Conservation (phyloP, 2,329 filamentous ascomycete species). For the Aphanocladium album region DNA sequence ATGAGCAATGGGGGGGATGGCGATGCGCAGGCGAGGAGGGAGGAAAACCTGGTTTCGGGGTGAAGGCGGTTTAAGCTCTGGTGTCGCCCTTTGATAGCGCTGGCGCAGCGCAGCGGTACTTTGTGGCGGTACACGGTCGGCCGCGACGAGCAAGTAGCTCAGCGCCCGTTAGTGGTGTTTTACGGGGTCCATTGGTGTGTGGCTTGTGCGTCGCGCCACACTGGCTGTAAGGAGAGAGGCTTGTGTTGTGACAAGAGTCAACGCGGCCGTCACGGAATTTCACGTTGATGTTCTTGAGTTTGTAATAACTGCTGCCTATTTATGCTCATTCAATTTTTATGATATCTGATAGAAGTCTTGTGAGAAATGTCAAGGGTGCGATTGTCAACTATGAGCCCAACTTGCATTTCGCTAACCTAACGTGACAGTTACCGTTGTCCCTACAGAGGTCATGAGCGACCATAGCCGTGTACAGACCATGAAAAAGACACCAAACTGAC, state of each 20-base stretch:
- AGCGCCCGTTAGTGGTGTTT: not conserved
- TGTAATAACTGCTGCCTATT: too few relatives aligned
- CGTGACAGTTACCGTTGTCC: too few relatives aligned
- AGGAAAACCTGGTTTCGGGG: conserved; percentile 4
- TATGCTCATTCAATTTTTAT: too few relatives aligned
- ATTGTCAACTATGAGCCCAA: too few relatives aligned
- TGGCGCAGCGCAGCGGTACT: not conserved
- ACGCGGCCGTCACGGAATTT: too few relatives aligned
- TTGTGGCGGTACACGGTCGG: not conserved
- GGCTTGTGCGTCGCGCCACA: conserved; percentile 1
- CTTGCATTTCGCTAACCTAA: too few relatives aligned
- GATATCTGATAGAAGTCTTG: too few relatives aligned
- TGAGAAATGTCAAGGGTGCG: too few relatives aligned
- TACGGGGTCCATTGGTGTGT: not conserved
- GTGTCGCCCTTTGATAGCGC: conserved; percentile 2
- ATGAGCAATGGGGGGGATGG: not conserved
- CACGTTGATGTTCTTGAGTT: too few relatives aligned
- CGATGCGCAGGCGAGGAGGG: conserved; percentile 5
- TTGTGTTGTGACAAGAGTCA: too few relatives aligned
- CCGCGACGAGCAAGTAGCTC: not conserved
- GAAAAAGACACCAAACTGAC: not conserved
- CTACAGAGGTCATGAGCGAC: too few relatives aligned
- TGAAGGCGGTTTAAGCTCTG: not conserved
- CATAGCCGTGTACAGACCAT: too few relatives aligned
- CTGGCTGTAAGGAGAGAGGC: not conserved